phyloP scores from a whole-genome alignment of 176 grass and related monocot species.

The Oryza meridionalis region DNA sequence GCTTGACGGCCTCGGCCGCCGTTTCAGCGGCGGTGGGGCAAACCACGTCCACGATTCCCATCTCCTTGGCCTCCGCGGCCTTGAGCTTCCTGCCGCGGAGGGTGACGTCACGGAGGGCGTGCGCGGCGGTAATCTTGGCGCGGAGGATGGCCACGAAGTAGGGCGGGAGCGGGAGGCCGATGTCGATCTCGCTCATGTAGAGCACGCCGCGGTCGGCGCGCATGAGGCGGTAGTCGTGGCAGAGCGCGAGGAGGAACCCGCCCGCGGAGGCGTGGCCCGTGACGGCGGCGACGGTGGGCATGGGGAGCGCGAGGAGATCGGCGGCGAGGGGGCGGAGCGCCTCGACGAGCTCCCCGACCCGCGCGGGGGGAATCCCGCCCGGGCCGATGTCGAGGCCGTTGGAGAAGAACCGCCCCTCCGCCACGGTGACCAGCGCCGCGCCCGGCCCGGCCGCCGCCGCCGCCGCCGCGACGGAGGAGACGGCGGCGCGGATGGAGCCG shows the following conservation, averaged over 20 bases:
- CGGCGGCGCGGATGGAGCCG: constrained; percentile 60
- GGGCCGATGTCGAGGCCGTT: constrained; percentile 84
- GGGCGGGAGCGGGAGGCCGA: constrained; percentile 70
- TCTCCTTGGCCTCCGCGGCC: constrained; percentile 62
- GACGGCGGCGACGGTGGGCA: constrained; percentile 88
- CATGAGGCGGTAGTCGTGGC: constrained; percentile 91
- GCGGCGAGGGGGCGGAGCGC: constrained; percentile 56
- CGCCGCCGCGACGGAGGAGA: constrained; percentile 32
- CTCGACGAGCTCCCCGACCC: constrained; percentile 42
- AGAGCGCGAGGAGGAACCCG: constrained; percentile 64
- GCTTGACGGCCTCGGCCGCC: constrained; percentile 62
- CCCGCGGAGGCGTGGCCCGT: constrained; percentile 77
- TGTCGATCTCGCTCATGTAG: constrained; percentile 97
- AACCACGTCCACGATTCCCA: constrained; percentile 67
- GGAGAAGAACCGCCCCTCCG: constrained; percentile 94
- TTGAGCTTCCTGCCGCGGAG: constrained; percentile 57
- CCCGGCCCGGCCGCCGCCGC: constrained; percentile 33
- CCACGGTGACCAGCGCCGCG: constrained; percentile 66
- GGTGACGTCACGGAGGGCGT: constrained; percentile 62
- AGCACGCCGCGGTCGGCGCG: constrained; percentile 82
- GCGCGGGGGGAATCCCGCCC: constrained; percentile 49
- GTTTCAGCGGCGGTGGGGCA: constrained; percentile 55
- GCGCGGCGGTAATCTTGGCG: constrained; percentile 63
- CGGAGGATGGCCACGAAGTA: constrained; percentile 64
- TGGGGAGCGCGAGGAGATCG: constrained; percentile 74